Evolutionary conservation across 805 yeast genomes (phyloP).

Genomic region (Danielozyma ontarioensis): DNA sequence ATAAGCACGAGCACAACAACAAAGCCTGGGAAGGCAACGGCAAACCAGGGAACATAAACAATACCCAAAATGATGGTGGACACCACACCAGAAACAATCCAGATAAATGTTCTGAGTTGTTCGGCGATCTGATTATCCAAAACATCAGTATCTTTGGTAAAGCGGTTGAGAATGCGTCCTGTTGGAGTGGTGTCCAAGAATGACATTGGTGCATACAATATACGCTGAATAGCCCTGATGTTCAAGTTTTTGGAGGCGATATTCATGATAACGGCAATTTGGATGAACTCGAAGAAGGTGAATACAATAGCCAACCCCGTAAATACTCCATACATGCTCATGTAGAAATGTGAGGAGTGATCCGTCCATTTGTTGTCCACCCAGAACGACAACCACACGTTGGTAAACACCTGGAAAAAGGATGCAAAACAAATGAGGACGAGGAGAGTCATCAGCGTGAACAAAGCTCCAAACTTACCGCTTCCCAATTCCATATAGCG

Average conservation of each 20-base stretch:
- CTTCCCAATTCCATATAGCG: constrained; percentile 44
- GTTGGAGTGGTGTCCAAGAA: constrained; percentile 83
- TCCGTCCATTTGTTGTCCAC: constrained; percentile 46
- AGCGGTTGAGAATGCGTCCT: constrained; percentile 81
- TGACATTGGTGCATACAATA: constrained; percentile 76
- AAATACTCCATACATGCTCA: constrained; percentile 67
- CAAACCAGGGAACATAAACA: constrained; percentile 71
- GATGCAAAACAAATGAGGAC: constrained; percentile 29
- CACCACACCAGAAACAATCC: constrained; percentile 46
- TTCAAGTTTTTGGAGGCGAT: constrained; percentile 57
- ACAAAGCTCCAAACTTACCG: constrained; percentile 8
- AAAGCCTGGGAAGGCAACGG: constrained; percentile 57
- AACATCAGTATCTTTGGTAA: constrained; percentile 83
- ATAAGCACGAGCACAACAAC: constrained; percentile 36
- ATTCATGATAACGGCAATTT: constrained; percentile 46
- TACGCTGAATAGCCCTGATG: constrained; percentile 49
- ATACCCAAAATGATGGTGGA: constrained; percentile 65
- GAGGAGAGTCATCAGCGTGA: constrained; percentile 17
- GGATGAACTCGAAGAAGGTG: constrained; percentile 37
- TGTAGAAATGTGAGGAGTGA: constrained; percentile 52
- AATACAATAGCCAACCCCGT: constrained; percentile 45
- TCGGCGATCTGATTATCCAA: constrained; percentile 76
- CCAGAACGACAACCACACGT: constrained; percentile 87
- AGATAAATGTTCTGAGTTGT: constrained; percentile 57
- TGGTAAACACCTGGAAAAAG: constrained; percentile 54